Base-by-base conservation (phyloP, 768 basidiomycete genomes). In the Pleurotus tuber-regium region DNA sequence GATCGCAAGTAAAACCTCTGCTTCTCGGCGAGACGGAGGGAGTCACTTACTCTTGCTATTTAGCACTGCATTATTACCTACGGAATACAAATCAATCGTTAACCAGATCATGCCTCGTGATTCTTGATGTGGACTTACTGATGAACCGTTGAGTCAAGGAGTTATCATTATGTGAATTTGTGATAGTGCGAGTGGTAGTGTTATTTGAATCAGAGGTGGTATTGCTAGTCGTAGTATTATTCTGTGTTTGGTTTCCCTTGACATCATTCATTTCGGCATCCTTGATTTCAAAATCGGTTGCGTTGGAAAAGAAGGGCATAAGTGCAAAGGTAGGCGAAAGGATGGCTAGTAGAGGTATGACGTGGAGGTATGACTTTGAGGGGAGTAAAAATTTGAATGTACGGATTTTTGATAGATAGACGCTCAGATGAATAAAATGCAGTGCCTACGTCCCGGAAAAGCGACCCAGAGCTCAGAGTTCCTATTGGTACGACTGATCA, bases 321-420 rank as follows among this genome's bases (percentile, higher is more conserved):
- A 18, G 3, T 63, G 58, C 60, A 50, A 36, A 70, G 56, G 72
- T 64, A 69, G 42, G 56, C 56, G 0, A 66, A 61, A 9, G 8
- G 0, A 10, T 59, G 60, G 21, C n/a, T n/a, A n/a, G n/a, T n/a
- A n/a, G n/a, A n/a, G n/a, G n/a, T n/a, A n/a, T n/a, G n/a, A n/a
- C n/a, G n/a, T n/a, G n/a, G n/a, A n/a, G n/a, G n/a, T n/a, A n/a
- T n/a, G n/a, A n/a, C n/a, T n/a, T n/a, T n/a, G n/a, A n/a, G n/a
- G n/a, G n/a, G n/a, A n/a, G n/a, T n/a, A n/a, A n/a, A n/a, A n/a
- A n/a, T n/a, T n/a, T n/a, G n/a, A n/a, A n/a, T n/a, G n/a, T n/a
- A n/a, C n/a, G n/a, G n/a, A n/a, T n/a, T n/a, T n/a, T n/a, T n/a
- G n/a, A n/a, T n/a, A n/a, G n/a, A n/a, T n/a, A n/a, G n/a, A n/a